Conservation (phyloP, 257 asterid genomes). For the Penstemon barbatus region DNA sequence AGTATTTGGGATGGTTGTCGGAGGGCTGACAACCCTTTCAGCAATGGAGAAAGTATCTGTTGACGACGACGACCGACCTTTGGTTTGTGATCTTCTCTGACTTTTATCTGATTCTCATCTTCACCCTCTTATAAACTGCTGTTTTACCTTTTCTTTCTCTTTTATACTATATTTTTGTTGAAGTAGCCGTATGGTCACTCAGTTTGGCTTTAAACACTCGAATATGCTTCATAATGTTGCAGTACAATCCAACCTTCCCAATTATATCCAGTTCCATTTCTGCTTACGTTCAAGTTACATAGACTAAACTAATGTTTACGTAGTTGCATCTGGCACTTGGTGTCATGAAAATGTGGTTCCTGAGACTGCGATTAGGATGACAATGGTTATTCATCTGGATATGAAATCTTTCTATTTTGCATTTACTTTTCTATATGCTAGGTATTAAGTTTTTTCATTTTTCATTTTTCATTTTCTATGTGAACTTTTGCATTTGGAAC, state of each 20-base stretch:
- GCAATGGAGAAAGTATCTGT: constrained; percentile 85
- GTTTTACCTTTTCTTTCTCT: constrained; percentile 7
- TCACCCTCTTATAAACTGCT: constrained; percentile 3
- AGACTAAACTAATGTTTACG: neutral
- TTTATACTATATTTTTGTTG: neutral
- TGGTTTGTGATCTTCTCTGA: constrained; percentile 50
- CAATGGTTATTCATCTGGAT: constrained; percentile 1
- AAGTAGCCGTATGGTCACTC: neutral
- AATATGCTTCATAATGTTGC: neutral
- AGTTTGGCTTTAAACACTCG: constrained; percentile 3
- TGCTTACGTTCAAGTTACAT: constrained; percentile 7
- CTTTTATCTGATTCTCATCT: constrained; percentile 15
- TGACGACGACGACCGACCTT: constrained; percentile 80
- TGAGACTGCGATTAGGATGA: neutral
- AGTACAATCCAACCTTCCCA: neutral
- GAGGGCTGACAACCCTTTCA: constrained; percentile 84
- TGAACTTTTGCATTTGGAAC: neutral
- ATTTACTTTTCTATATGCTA: neutral
- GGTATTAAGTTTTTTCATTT: neutral
- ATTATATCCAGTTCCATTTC: constrained; percentile 4
- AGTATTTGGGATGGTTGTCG: constrained; percentile 90
- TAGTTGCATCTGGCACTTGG: neutral
- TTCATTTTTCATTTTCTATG: constrained; percentile 4
- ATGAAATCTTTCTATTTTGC: neutral
- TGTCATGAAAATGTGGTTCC: constrained; percentile 9